Conservation (phyloP, 2,329 filamentous ascomycete species). For the Venturia effusa region DNA sequence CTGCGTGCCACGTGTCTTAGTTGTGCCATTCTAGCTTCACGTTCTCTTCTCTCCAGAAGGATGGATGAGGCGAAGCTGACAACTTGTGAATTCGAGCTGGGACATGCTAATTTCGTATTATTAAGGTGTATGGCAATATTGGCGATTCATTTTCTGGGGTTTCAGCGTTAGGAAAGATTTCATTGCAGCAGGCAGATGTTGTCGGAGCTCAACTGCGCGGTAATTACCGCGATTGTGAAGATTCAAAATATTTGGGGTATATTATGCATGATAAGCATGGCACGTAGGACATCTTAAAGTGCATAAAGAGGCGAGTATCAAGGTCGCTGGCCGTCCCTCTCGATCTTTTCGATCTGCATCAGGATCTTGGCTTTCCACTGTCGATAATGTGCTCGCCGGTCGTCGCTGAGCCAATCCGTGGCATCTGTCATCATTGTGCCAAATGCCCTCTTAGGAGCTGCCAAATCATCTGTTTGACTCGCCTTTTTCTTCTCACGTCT, state of each 20-base stretch:
- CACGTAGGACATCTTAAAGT: neutral
- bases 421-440: constrained; percentile 65
- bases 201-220: neutral
- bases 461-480: constrained; percentile 17
- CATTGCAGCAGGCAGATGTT: neutral
- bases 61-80: neutral
- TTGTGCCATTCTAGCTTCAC: too few relatives aligned
- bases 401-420: constrained; percentile 59
- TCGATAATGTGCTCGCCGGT: constrained; percentile 48
- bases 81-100: neutral
- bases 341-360: neutral
- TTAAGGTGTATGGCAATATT: too few relatives aligned
- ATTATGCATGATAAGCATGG: neutral
- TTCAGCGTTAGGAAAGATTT: too few relatives aligned
- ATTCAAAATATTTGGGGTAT: neutral
- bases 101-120: neutral
- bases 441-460: constrained; percentile 31
- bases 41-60: too few relatives aligned
- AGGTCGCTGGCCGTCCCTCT: neutral
- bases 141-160: too few relatives aligned
- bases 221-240: neutral
- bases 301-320: neutral
- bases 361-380: constrained; percentile 40
- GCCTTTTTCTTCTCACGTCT: constrained; percentile 24
- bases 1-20: neutral